These are phyloP conservation scores for Corrigiola litoralis DNA, from an alignment of 179 eudicot genomes.

Conservation along the genomic window DNA sequence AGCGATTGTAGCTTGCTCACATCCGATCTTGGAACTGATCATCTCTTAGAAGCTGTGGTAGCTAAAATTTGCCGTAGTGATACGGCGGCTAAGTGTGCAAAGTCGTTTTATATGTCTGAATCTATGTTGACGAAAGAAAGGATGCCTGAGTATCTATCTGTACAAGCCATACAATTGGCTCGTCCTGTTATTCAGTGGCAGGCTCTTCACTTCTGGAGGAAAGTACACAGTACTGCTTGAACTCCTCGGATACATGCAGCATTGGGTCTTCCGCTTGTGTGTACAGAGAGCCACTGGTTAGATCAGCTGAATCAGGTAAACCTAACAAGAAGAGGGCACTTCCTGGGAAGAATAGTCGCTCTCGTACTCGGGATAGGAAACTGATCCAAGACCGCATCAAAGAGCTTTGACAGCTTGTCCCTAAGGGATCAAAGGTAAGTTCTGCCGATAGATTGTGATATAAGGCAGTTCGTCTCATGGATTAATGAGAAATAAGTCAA, in stretches of 20 bases:
- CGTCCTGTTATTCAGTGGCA: conserved; percentile 47
- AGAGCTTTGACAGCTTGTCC: conserved; percentile 84
- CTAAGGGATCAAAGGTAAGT: conserved; percentile 85
- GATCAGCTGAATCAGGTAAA: conserved; percentile 45
- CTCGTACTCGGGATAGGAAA: conserved; percentile 95
- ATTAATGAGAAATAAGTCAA: conserved; percentile 20
- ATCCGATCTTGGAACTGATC: conserved; percentile 46
- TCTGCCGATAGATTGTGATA: neutral
- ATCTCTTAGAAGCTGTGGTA: conserved; percentile 87
- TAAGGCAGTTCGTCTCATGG: neutral
- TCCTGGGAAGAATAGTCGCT: conserved; percentile 69
- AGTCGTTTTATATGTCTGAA: conserved; percentile 38
- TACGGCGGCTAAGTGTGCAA: conserved; percentile 26
- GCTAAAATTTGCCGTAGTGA: conserved; percentile 51
- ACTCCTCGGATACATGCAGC: conserved; percentile 48
- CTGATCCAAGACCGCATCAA: conserved; percentile 95
- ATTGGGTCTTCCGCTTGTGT: conserved; percentile 44
- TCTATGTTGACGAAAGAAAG: conserved; percentile 55
- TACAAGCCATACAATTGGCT: conserved; percentile 41
- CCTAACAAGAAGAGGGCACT: conserved; percentile 65
- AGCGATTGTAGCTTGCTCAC: conserved; percentile 43
- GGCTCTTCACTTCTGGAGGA: conserved; percentile 43
- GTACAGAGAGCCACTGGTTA: conserved; percentile 43
- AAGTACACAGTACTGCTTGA: conserved; percentile 43
- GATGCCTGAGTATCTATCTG: conserved; percentile 39